Percentiles rank a stretch among this genome's conserved stretches.
Conservation (phyloP, 83 land plant species). For the Picea mariana region DNA sequence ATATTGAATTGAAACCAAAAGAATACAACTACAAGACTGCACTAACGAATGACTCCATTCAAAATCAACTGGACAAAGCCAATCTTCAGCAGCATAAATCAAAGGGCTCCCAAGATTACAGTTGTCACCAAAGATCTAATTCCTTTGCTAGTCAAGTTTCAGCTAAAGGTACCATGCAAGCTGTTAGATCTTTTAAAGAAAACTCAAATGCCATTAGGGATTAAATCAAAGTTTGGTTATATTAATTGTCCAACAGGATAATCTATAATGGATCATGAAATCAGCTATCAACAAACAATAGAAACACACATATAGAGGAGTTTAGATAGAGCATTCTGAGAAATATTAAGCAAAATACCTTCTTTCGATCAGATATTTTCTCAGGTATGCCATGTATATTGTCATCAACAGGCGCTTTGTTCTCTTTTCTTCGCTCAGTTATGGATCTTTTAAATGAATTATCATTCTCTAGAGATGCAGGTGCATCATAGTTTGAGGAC, state of each 20-base stretch:
- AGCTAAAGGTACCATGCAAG: not conserved
- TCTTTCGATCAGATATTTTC: conserved; percentile 12
- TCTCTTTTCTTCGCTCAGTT: conserved; percentile 16
- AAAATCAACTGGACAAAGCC: not conserved
- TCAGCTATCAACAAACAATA: not conserved
- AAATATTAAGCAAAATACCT: conserved; percentile 2
- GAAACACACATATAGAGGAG: not conserved
- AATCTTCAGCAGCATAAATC: not conserved
- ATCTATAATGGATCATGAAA: not conserved
- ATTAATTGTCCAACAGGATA: not conserved
- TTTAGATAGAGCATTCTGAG: not conserved
- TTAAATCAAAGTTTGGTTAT: not conserved
- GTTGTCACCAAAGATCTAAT: not conserved
- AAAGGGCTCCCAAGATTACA: not conserved
- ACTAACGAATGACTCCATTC: not conserved
- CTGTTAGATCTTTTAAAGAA: not conserved
- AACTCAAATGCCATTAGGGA: not conserved
- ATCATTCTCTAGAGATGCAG: not conserved
- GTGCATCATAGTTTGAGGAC: not conserved
- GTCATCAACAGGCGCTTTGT: conserved; percentile 9
- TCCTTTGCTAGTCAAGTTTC: not conserved
- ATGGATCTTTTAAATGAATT: conserved; percentile 11
- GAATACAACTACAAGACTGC: not conserved
- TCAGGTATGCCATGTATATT: not conserved
- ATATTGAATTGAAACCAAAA: no score